Base-by-base conservation (phyloP, 345 rosid genomes). In the Populus pruinosa region DNA sequence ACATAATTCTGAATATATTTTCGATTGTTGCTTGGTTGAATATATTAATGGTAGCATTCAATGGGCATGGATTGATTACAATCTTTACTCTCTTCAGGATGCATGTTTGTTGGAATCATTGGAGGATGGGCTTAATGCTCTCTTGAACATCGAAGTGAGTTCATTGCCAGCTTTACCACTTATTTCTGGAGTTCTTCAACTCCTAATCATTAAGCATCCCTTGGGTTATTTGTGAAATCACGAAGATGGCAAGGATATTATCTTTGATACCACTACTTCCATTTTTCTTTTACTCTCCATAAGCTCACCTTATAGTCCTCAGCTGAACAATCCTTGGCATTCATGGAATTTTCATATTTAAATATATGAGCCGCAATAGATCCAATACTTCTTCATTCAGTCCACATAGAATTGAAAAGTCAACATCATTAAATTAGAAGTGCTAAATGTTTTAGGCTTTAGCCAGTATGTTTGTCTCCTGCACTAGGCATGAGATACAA, bases 101-200 rank as follows among this genome's bases (percentile, higher is more conserved):
- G 82, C 91, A 21, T 75, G 70, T 67, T 73, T 88, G 62, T 83
- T 92, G 87, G 93, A 87, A 82, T 83, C 91, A 69, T 80, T 96
- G 84, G 97, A 89, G 85, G 98, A 93, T 82, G 99, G 99, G 67
- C 89, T 96, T 68, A 94, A 89, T 81, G 94, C 99, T 75, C 97
- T 96, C 76, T 84, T 96, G 83, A 92, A 90, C 81, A 89, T 94
- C 79, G 99, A 96, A 87, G 99, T 94, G 85, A 85, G 96, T 91
- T 84, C 76, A 39, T 41, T 80, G 68, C 53, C n/a, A 49, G 66
- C 71, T 33, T 65, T 31, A 62, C 21, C 4, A 55, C 16, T 70
- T 62, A 44, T 61, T 65, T 62, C 16, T 65, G 35, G 36, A 65
- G 25, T 79, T 65, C 67, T 56, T 76, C 49, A 49, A 53, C 76